Evolutionary conservation across 805 yeast genomes (phyloP), one percentile per base, ranked within the genome.

Genomic region (Hanseniaspora meyeri): DNA sequence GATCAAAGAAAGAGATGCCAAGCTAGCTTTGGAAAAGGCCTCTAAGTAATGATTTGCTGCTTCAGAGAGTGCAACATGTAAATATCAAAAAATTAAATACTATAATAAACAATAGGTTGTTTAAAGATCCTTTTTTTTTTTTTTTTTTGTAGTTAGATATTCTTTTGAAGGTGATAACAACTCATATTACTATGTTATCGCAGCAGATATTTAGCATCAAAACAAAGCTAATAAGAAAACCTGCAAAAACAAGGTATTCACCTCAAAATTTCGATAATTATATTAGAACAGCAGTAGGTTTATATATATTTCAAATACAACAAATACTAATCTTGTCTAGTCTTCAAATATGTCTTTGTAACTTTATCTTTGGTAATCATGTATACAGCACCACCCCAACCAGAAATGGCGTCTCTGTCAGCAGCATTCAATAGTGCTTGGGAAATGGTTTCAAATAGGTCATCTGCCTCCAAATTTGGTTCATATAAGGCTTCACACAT

Each of bases 341-440:
- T 88, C 74, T 84, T 90, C 72, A 93, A 79, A 64, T 85, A 81
- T 66, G 95, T 81, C 74, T 84, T 89, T 55, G 82, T 79, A 58
- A 93, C 95, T 70, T 87, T 86, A 68, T 91, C 97, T 72, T 89
- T 89, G 49, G 95, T 87, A 53, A 93, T 80, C 56, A 93, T 74
- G 71, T 91, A 91, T 27, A 93, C 97, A 17, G 87, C 85, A 9
- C 95, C 96, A 65, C 98, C 98, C 96, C 97, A 93, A 62, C 99
- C 99, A 34, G 95, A 83, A 58, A 93, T 76, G 6, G 97, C 95
- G 71, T 93, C 98, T 76, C 98, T 85, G 71, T 93, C 98, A 39
- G 86, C 95, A 19, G 96, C 97, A 68, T 86, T 88, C 74, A 93
- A 74, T 59, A 93, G 74, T 0, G 97, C 91, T 72, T 93, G 98